Base-by-base conservation (phyloP, 2,329 filamentous ascomycete genomes). In the Neofusicoccum kwambonambiense region DNA sequence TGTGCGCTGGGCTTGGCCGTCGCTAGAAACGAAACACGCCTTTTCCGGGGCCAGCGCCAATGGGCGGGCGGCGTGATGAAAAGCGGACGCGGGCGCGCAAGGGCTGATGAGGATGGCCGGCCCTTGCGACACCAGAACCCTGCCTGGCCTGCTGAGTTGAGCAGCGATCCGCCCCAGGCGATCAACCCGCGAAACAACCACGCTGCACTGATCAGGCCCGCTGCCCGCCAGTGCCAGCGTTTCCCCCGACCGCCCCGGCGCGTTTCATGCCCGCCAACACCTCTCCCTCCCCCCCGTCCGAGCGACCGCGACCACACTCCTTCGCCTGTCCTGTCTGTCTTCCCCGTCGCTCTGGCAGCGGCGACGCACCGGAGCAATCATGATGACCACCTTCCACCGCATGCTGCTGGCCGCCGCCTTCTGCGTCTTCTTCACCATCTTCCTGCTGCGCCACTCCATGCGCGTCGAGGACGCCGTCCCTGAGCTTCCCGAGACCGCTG, bases 341-440 rank as follows among this genome's bases (percentile, higher is more conserved):
- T 58, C 54, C 44, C 34, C 22, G 56, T 60, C 56, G 27, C 56
- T 45, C 56, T 60, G 56, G 56, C 56, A 60, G 56, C 56, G 56
- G 56, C 56, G 42, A 47, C 42, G 42, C 22, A 4, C 52, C 22
- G 52, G 39, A 42, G 4, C 61, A 22, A 50, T 41, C 27, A 64
- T 64, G 61, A 39, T 64, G 35, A 27, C 61, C 13, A 64, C 49
- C 61, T 64, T 50, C 39, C 61, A 64, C 13, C 61, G 61, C 50
- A 54, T 64, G 49, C 50, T 64, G 34, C 39, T 56, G 39, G 61
- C 61, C 34, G 39, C 61, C 27, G 50, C 27, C 41, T 19, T 56
- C 39, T 54, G 50, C 50, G 31, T 56, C 50, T 45, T 64, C 27
- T 50, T 56, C 50, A 52, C 51, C 22, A 22, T 64, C 41, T 35